These are phyloP conservation scores for Przewalskia tangutica DNA, from an alignment of 257 asterid genomes.

Conservation along the genomic window DNA sequence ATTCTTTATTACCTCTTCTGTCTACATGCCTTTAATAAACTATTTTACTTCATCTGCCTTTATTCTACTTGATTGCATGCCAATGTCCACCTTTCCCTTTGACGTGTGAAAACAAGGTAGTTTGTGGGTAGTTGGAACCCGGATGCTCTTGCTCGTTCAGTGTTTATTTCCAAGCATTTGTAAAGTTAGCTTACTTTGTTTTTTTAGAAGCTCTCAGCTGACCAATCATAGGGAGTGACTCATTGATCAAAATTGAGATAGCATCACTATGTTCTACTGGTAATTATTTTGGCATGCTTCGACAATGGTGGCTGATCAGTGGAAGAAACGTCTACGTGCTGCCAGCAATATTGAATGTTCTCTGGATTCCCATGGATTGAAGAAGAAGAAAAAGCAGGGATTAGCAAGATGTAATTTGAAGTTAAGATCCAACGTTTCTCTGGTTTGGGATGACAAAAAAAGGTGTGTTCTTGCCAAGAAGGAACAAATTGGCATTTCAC, in stretches of 20 bases:
- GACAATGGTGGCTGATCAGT: slow-evolving; percentile 71
- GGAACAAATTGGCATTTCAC: slow-evolving; percentile 74
- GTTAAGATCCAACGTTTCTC: slow-evolving; percentile 53
- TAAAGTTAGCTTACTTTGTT: not conserved
- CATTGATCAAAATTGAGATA: slow-evolving; percentile 13
- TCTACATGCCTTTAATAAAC: not conserved
- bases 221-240: slow-evolving; percentile 3
- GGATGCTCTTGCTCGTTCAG: not conserved
- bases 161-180: not conserved
- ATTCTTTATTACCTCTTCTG: not conserved
- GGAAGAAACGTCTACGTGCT: slow-evolving; percentile 52
- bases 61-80: not conserved
- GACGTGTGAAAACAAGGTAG: not conserved
- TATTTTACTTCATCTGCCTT: not conserved
- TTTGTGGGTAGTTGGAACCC: not conserved
- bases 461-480: slow-evolving; percentile 71
- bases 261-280: slow-evolving; percentile 14
- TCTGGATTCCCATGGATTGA: slow-evolving; percentile 38
- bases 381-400: slow-evolving; percentile 51
- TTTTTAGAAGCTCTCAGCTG: not conserved
- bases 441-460: slow-evolving; percentile 74
- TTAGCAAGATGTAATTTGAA: slow-evolving; percentile 25
- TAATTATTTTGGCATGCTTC: slow-evolving; percentile 17
- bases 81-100: not conserved
- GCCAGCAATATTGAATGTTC: slow-evolving; percentile 45